These are phyloP conservation scores for Dictyostelium purpureum DNA, from an alignment of 78 protist species.

Conservation along the genomic window DNA sequence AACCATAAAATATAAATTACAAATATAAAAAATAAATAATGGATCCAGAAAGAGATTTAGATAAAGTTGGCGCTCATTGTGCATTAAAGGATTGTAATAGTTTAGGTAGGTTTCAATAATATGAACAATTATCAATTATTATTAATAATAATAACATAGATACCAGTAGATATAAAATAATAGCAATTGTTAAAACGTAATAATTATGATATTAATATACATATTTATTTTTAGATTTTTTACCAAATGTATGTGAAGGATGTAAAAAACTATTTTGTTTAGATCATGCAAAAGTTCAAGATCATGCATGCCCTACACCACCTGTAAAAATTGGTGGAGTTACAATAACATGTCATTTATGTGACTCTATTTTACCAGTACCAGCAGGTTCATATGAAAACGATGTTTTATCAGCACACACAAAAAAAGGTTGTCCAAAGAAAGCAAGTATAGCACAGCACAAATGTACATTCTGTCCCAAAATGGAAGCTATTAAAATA, in stretches of 20 bases:
- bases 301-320: slow-evolving; percentile 28
- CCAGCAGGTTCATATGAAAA: not conserved
- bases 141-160: no score
- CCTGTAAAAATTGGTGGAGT: not conserved
- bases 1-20: no score
- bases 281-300: slow-evolving; percentile 1
- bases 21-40: not conserved
- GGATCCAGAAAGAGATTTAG: slow-evolving; percentile 31
- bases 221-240: not conserved
- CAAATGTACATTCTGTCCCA: slow-evolving; percentile 18
- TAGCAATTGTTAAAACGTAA: not conserved
- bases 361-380: slow-evolving; percentile 23
- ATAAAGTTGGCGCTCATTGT: slow-evolving; percentile 27
- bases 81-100: not conserved
- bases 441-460: not conserved
- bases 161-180: no score
- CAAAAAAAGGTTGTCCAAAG: not conserved
- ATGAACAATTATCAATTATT: not conserved
- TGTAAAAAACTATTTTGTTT: slow-evolving; percentile 1
- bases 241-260: slow-evolving; percentile 2
- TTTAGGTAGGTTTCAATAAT: not conserved
- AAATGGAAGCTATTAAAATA: not conserved
- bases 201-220: not conserved
- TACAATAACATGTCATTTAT: slow-evolving; percentile 11
- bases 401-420: not conserved